These are phyloP conservation scores for Cardiosporidium cionae DNA, from an alignment of 169 alveolate species.

Conservation along the genomic window DNA sequence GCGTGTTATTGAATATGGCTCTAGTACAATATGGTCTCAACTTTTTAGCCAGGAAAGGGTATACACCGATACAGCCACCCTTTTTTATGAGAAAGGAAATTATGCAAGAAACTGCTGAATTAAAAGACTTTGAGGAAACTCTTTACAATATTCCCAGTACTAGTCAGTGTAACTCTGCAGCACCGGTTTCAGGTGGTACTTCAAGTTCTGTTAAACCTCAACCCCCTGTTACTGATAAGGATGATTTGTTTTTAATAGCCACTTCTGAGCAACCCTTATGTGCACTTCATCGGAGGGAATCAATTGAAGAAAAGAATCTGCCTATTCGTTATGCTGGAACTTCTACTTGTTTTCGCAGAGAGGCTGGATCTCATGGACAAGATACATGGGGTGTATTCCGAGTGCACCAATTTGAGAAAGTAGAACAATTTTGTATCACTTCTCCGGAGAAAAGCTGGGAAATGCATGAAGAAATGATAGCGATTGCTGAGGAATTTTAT, in stretches of 20 bases:
- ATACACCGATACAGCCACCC: slow-evolving; percentile 96
- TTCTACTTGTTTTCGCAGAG: slow-evolving; percentile 97
- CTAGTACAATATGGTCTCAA: slow-evolving; percentile 81
- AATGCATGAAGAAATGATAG: slow-evolving; percentile 88
- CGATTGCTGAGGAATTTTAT: slow-evolving; percentile 90
- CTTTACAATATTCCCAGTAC: slow-evolving; percentile 66
- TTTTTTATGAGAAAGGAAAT: slow-evolving; percentile 86
- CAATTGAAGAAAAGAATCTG: slow-evolving; percentile 58
- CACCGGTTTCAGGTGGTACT: not conserved
- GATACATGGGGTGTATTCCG: slow-evolving; percentile 98
- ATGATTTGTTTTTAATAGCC: slow-evolving; percentile 89
- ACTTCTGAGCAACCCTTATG: slow-evolving; percentile 99
- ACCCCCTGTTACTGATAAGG: slow-evolving; percentile 26
- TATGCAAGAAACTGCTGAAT: slow-evolving; percentile 94
- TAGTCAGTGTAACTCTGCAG: not conserved
- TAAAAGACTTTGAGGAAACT: slow-evolving; percentile 94
- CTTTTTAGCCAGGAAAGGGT: slow-evolving; percentile 82
- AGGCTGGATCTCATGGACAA: slow-evolving; percentile 99
- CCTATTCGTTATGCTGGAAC: slow-evolving; percentile 90
- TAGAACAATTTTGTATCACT: slow-evolving; percentile 92
- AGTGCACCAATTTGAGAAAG: slow-evolving; percentile 97
- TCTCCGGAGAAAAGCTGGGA: slow-evolving; percentile 72
- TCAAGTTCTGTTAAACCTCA: no score
- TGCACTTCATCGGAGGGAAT: slow-evolving; percentile 78
- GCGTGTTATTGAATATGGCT: slow-evolving; percentile 93